These are phyloP conservation scores for Paraphaeosphaeria sporulosa DNA, from an alignment of 2,329 filamentous ascomycete genomes.

Conservation along the genomic window DNA sequence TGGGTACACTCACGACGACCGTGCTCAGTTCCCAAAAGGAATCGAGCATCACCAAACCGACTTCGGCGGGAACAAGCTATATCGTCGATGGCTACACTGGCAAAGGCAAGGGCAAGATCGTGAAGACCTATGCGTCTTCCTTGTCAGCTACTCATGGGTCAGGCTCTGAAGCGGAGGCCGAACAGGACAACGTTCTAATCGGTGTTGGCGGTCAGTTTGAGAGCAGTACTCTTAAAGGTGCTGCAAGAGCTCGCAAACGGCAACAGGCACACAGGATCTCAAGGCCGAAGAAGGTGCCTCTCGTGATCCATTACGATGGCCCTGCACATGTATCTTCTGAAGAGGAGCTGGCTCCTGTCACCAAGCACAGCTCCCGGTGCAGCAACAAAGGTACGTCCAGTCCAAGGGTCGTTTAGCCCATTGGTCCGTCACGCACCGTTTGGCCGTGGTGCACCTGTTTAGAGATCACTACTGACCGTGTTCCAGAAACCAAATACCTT, in stretches of 20 bases:
- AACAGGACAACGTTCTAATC: conserved; percentile 23
- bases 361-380: conserved; percentile 11
- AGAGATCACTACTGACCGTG: conserved; percentile 2
- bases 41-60: conserved; percentile 37
- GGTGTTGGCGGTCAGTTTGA: conserved; percentile 29
- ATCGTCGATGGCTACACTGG: conserved; percentile 16
- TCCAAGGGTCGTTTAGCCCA: too few species aligned
- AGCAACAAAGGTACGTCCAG: conserved; percentile 21
- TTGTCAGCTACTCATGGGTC: conserved; percentile 38
- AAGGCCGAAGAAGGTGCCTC: conserved; percentile 31
- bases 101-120: conserved; percentile 21
- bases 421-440: too few species aligned
- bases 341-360: conserved; percentile 11
- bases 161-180: conserved; percentile 29
- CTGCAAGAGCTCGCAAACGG: conserved; percentile 18
- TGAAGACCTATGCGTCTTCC: conserved; percentile 28
- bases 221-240: conserved; percentile 20
- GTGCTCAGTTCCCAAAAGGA: conserved; percentile 28
- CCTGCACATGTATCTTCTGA: conserved; percentile 12
- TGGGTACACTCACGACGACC: conserved; percentile 19
- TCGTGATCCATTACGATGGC: conserved; percentile 26
- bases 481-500: conserved; percentile 22
- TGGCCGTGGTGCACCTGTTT: background rate
- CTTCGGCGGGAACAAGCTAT: conserved; percentile 35
- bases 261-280: conserved; percentile 5